Conservation (phyloP, 176 grass and related monocot species). For the Carex kokanica region DNA sequence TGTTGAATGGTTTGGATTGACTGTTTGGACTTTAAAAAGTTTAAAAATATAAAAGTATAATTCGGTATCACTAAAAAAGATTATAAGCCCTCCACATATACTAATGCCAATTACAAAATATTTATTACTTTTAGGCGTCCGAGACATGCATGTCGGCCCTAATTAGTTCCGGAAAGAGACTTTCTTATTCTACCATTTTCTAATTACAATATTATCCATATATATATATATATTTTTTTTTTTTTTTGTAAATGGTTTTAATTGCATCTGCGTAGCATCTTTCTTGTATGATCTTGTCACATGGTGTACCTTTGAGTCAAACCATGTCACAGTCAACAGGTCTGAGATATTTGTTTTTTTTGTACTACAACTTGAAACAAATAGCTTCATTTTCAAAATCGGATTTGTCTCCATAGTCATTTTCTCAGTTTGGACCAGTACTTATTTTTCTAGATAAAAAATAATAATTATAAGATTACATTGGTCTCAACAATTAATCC, state of each 20-base stretch:
- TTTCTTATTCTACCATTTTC: neutral
- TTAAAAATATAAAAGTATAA: too few species aligned
- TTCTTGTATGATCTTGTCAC: conserved; percentile 6
- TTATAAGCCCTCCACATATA: too few species aligned
- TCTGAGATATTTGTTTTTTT: conserved; percentile 2
- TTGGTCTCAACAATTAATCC: too few species aligned
- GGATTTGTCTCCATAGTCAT: neutral
- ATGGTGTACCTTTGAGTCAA: conserved; percentile 6
- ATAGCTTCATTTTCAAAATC: neutral
- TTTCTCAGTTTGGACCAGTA: neutral
- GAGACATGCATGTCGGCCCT: conserved; percentile 4
- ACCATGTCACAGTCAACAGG: neutral
- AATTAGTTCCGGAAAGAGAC: neutral
- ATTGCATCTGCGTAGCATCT: neutral
- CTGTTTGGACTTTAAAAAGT: too few species aligned
- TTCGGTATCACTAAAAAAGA: too few species aligned
- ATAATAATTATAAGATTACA: too few species aligned
- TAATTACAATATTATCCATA: neutral
- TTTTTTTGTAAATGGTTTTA: neutral
- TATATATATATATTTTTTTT: neutral
- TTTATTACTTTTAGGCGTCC: neutral
- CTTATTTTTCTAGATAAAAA: neutral
- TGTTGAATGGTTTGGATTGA: too few species aligned
- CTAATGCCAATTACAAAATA: neutral
- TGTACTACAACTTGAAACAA: conserved; percentile 1